These are phyloP conservation scores for Salix brachista DNA, from an alignment of 345 rosid genomes.

Conservation along the genomic window DNA sequence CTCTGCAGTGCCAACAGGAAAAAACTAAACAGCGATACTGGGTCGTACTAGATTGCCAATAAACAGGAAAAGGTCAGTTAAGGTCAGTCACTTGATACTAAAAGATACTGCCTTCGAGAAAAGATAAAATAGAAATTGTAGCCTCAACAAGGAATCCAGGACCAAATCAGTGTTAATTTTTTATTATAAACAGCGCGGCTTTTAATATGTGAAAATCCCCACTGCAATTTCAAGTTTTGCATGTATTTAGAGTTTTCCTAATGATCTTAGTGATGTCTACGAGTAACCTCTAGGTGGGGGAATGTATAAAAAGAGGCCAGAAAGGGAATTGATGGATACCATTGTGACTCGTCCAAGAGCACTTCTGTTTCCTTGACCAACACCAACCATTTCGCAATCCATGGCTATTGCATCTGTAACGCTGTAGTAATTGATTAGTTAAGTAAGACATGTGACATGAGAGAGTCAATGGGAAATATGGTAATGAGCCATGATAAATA, in stretches of 20 bases:
- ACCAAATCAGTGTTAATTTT: not conserved
- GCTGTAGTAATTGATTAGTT: slow-evolving; percentile 42
- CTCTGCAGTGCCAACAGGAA: no score
- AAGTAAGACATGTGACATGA: slow-evolving; percentile 1
- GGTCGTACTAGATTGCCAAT: no score
- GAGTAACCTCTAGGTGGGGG: not conserved
- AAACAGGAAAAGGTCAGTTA: no score
- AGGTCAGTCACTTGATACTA: not conserved
- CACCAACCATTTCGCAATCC: slow-evolving; percentile 99
- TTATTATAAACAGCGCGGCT: not conserved
- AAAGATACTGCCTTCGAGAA: not conserved
- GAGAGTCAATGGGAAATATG: not conserved
- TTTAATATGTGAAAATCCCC: not conserved
- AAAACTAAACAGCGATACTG: no score
- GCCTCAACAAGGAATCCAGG: not conserved
- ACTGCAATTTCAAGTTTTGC: not conserved
- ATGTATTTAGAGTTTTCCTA: not conserved
- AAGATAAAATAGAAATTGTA: not conserved
- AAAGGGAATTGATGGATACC: slow-evolving; percentile 41
- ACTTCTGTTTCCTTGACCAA: slow-evolving; percentile 77
- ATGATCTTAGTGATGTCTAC: not conserved
- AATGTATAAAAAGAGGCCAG: not conserved
- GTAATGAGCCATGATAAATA: slow-evolving; percentile 1
- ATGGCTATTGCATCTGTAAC: slow-evolving; percentile 79
- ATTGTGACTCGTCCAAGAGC: slow-evolving; percentile 91